A percentile compares a stretch with the other conserved stretches of the same genome.
These are phyloP conservation scores for Pyrenopolyporus hunteri DNA, from an alignment of 495 filamentous ascomycete species.

Conservation along the genomic window DNA sequence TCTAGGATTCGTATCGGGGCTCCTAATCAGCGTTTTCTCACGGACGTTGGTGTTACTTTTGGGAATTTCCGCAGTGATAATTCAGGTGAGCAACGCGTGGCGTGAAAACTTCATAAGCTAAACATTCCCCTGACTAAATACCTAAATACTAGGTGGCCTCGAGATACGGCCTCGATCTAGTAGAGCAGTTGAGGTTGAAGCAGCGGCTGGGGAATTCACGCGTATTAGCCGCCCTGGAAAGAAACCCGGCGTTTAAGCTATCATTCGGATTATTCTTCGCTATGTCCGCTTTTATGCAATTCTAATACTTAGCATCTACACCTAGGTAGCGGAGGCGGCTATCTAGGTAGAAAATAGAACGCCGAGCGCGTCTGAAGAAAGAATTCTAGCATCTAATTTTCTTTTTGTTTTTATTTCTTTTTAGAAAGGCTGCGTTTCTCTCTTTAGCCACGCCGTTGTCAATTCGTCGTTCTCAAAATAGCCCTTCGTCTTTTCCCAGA, in stretches of 20 bases:
- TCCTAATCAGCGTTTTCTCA: conserved; percentile 77
- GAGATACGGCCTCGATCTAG: conserved; percentile 73
- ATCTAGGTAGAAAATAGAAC: neutral
- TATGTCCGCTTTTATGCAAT: conserved; percentile 73
- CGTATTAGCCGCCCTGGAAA: conserved; percentile 63
- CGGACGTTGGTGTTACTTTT: conserved; percentile 73
- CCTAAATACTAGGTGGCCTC: conserved; percentile 75
- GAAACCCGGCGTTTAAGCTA: conserved; percentile 77
- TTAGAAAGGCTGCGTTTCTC: conserved; percentile 72
- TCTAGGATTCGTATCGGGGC: conserved; percentile 68
- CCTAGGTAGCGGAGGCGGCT: neutral
- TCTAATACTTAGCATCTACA: conserved; percentile 50
- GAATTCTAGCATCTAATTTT: too few relatives aligned
- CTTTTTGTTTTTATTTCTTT: neutral
- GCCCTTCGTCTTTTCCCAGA: conserved; percentile 80
- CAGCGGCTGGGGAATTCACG: conserved; percentile 57
- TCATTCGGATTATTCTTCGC: conserved; percentile 79
- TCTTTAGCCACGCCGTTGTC: conserved; percentile 79
- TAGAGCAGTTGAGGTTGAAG: conserved; percentile 45
- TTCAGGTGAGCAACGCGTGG: conserved; percentile 63
- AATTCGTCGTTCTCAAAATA: conserved; percentile 76
- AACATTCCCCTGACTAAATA: conserved; percentile 4
- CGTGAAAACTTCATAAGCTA: neutral
- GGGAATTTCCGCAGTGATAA: conserved; percentile 69
- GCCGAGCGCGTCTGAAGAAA: conserved; percentile 5